Base-by-base conservation (phyloP, 2,329 filamentous ascomycete species). In the Paracamarosporium sp. region DNA sequence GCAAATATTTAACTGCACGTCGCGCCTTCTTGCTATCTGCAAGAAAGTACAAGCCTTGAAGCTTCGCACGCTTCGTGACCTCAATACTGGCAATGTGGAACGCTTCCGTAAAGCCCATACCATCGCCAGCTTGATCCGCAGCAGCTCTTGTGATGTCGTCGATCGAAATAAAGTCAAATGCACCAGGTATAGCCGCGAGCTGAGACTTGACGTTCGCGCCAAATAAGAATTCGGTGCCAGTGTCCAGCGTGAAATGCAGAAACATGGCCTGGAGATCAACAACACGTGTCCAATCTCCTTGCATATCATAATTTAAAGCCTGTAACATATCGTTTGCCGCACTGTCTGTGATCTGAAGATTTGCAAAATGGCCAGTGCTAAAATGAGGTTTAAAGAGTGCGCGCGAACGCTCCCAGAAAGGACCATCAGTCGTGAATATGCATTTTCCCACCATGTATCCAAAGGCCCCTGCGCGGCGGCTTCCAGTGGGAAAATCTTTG, bases 401-500 rank as follows among this genome's bases (percentile, higher is more conserved):
- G 24, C 73, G 65, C 1, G 69, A 66, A 41, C 72, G 63, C 31
- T 71, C 65, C 74, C 73, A 76, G 45, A 63, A 53, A 25, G 66
- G 58, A 15, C 71, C 72, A 43, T 75, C 71, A 3, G 61, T 58
- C 12, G 70, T 66, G 46, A 75, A 74, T n/a, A 40, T 40, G 36
- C 36, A n/a, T 6, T 40, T n/a, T 11, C 36, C 36, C 20, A 40
- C 17, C 12, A n/a, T 40, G 12, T 17, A 12, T 40, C n/a, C 61
- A 47, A 82, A 80, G 27, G 67, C 71, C 1, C 58, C 58, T 57
- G 75, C 77, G 22, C 79, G 63, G 17, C 69, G 57, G 7, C 63
- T 53, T 1, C 77, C 77, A 4, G 81, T 53, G 3, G 73, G 70
- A 71, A 79, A 82, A 45, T 82, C 80, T 61, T 81, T 80, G 61